These are phyloP conservation scores for Botrytis galanthina DNA, from an alignment of 2,329 filamentous ascomycete species.

Conservation along the genomic window DNA sequence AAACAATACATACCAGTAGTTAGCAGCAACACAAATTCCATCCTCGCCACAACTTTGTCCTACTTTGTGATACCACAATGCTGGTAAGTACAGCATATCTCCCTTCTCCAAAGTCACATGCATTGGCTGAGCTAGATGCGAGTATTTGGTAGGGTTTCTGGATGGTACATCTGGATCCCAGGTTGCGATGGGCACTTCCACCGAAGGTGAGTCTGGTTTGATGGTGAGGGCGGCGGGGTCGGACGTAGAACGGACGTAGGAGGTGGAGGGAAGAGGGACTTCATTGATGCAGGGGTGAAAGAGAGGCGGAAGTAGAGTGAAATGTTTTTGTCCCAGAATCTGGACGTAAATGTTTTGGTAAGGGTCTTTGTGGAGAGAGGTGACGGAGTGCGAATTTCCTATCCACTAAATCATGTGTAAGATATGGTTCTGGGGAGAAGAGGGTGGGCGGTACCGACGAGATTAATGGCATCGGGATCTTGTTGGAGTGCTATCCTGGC, in stretches of 20 bases:
- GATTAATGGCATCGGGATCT: conserved; percentile 71
- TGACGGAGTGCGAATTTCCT: conserved; percentile 67
- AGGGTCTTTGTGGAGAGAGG: conserved; percentile 76
- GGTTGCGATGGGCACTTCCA: conserved; percentile 61
- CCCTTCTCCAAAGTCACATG: conserved; percentile 68
- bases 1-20: conserved; percentile 64
- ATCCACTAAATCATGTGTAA: conserved; percentile 54
- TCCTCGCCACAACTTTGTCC: conserved; percentile 66
- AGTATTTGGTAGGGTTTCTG: conserved; percentile 53
- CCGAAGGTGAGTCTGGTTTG: neutral
- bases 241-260: conserved; percentile 4
- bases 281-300: conserved; percentile 20
- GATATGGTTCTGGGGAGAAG: neutral
- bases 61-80: conserved; percentile 85
- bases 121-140: conserved; percentile 57
- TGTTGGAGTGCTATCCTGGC: conserved; percentile 67
- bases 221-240: conserved; percentile 1
- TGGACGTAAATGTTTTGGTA: conserved; percentile 87
- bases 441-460: conserved; percentile 39
- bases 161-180: conserved; percentile 62
- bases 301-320: conserved; percentile 69
- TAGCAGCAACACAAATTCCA: conserved; percentile 73
- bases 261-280: conserved; percentile 4
- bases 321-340: conserved; percentile 69
- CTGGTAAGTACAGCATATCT: conserved; percentile 79